These are phyloP conservation scores for Olyra latifolia DNA, from an alignment of 176 grass and related monocot species.

Conservation along the genomic window DNA sequence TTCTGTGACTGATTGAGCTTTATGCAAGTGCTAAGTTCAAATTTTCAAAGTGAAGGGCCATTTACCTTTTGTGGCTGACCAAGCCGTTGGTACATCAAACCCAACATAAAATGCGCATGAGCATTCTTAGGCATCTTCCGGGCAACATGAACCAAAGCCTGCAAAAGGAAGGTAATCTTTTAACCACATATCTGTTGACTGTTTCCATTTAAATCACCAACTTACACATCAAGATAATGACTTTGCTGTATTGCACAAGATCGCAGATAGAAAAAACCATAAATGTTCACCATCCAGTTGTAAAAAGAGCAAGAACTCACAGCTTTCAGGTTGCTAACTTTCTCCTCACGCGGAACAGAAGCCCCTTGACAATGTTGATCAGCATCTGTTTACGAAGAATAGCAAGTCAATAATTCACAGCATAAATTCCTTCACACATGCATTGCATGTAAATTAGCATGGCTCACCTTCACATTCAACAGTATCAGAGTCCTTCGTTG, in stretches of 20 bases:
- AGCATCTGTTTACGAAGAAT: constrained; percentile 55
- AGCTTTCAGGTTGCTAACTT: constrained; percentile 94
- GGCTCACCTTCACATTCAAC: constrained; percentile 85
- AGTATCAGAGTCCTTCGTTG: constrained; percentile 60
- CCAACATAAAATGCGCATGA: constrained; percentile 93
- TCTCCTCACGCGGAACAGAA: constrained; percentile 82
- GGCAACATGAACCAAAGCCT: constrained; percentile 92
- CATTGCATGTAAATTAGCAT: neutral
- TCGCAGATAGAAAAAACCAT: neutral
- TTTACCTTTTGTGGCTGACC: constrained; percentile 96
- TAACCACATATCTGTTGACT: neutral
- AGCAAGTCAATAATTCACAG: constrained; percentile 16
- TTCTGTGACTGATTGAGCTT: constrained; percentile 34
- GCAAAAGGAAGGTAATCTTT: constrained; percentile 29
- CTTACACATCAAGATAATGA: neutral
- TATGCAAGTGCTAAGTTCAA: constrained; percentile 29
- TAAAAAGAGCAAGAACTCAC: constrained; percentile 53
- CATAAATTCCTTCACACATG: neutral
- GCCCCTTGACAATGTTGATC: constrained; percentile 85
- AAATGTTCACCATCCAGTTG: neutral
- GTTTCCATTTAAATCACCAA: neutral
- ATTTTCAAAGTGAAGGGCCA: constrained; percentile 20
- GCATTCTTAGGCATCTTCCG: constrained; percentile 95
- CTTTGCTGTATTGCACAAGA: constrained; percentile 1
- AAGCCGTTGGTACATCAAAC: constrained; percentile 98